Evolutionary conservation across 2,329 filamentous ascomycete species (phyloP).

Genomic region (Fusarium udum): DNA sequence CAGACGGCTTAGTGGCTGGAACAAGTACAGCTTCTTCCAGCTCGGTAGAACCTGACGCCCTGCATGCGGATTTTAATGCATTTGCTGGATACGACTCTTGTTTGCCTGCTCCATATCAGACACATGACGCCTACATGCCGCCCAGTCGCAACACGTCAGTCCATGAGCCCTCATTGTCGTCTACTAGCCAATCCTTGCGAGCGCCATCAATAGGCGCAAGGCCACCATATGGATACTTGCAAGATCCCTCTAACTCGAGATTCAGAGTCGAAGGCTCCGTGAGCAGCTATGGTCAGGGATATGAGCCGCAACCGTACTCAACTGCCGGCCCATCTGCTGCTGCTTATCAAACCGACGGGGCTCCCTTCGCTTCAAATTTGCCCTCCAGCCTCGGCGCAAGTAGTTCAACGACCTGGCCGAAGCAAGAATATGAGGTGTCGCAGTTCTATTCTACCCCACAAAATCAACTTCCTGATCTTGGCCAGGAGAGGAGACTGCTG

Average conservation of each 20-base stretch:
- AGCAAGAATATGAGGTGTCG: slow-evolving; percentile 40
- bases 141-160: slow-evolving; percentile 44
- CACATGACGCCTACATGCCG: slow-evolving; percentile 57
- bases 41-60: slow-evolving; percentile 55
- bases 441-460: slow-evolving; percentile 36
- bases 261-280: slow-evolving; percentile 34
- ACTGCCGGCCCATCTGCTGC: slow-evolving; percentile 25
- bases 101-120: slow-evolving; percentile 53
- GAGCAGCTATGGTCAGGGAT: slow-evolving; percentile 28
- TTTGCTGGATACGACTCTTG: slow-evolving; percentile 59
- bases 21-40: slow-evolving; percentile 48
- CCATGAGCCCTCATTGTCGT: slow-evolving; percentile 33
- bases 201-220: slow-evolving; percentile 27
- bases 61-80: slow-evolving; percentile 61
- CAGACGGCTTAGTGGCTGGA: slow-evolving; percentile 51
- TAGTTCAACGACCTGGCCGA: slow-evolving; percentile 33
- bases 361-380: slow-evolving; percentile 31
- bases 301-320: slow-evolving; percentile 38
- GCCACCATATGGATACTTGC: slow-evolving; percentile 39
- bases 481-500: slow-evolving; percentile 34
- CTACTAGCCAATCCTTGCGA: slow-evolving; percentile 28
- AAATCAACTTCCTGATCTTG: slow-evolving; percentile 32
- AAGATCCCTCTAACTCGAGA: slow-evolving; percentile 31
- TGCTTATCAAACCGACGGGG: slow-evolving; percentile 35
- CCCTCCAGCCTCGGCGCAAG: slow-evolving; percentile 26